Conservation (phyloP, 108 stramenopile genomes). For the Skeletonema tropicum region DNA sequence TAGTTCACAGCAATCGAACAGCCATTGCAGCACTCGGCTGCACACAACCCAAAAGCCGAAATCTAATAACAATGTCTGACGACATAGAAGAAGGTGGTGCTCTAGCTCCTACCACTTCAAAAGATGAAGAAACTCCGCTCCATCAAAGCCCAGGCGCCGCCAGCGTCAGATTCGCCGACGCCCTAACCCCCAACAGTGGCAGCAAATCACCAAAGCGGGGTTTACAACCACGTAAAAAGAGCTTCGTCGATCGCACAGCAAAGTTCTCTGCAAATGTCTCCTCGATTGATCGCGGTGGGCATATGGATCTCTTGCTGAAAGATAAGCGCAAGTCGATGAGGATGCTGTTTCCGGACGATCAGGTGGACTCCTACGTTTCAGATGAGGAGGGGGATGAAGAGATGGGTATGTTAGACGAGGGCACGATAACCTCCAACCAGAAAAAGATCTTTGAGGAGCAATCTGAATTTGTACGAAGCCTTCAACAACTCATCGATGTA, state of each 20-base stretch:
- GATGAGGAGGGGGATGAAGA: neutral
- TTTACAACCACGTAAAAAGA: conserved; percentile 4
- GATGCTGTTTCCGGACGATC: neutral
- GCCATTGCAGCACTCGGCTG: no score
- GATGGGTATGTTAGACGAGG: neutral
- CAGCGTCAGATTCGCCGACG: neutral
- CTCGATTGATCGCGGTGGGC: neutral
- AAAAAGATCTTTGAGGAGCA: neutral
- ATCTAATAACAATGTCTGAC: neutral
- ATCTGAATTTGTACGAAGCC: conserved; percentile 14
- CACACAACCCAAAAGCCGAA: no score
- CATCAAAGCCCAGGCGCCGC: neutral
- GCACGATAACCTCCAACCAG: neutral
- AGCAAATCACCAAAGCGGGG: neutral
- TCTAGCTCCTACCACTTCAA: neutral
- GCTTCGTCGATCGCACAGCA: neutral
- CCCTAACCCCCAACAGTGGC: neutral
- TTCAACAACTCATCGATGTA: neutral
- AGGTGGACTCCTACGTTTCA: neutral
- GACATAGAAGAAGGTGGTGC: neutral
- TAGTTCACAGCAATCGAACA: no score
- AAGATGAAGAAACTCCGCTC: neutral
- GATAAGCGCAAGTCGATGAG: conserved; percentile 1
- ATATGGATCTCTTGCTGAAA: neutral
- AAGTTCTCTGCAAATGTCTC: neutral